phyloP scores from a whole-genome alignment of 1,284 basidiomycete species.

The Crepidotus sp. region DNA sequence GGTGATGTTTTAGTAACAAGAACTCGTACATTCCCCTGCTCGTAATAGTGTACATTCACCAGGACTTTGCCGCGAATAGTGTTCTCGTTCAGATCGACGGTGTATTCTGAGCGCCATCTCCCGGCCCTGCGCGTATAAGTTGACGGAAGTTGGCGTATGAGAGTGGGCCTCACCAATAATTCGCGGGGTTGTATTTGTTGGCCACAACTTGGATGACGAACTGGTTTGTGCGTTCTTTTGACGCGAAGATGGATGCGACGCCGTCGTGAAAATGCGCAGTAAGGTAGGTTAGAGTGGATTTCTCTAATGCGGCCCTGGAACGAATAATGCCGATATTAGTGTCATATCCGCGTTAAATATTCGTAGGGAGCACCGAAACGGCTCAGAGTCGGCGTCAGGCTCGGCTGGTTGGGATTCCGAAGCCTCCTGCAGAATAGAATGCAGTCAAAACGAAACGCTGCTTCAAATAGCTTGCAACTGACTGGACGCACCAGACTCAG shows the following conservation, averaged over 20 bases:
- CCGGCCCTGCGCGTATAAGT: constrained; percentile 60
- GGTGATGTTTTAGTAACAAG: neutral
- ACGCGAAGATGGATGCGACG: constrained; percentile 61
- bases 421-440: constrained; percentile 47
- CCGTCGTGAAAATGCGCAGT: constrained; percentile 73
- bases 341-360: constrained; percentile 4
- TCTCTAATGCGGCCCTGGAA: constrained; percentile 59
- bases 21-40: constrained; percentile 81
- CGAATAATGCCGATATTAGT: neutral
- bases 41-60: constrained; percentile 90
- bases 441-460: constrained; percentile 9
- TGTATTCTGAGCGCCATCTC: constrained; percentile 82
- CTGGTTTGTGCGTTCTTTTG: constrained; percentile 31
- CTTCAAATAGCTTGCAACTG: constrained; percentile 4
- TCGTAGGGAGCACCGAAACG: constrained; percentile 54
- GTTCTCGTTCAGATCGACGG: constrained; percentile 47
- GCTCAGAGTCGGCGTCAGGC: constrained; percentile 57
- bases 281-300: constrained; percentile 61
- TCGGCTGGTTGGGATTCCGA: constrained; percentile 60
- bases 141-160: neutral
- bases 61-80: constrained; percentile 58
- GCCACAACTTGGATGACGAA: constrained; percentile 81
- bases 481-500: constrained; percentile 54
- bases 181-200: constrained; percentile 87
- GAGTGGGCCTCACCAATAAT: constrained; percentile 66